Evolutionary conservation across 768 basidiomycete species (phyloP).

Genomic region (Floccularia luteovirens): DNA sequence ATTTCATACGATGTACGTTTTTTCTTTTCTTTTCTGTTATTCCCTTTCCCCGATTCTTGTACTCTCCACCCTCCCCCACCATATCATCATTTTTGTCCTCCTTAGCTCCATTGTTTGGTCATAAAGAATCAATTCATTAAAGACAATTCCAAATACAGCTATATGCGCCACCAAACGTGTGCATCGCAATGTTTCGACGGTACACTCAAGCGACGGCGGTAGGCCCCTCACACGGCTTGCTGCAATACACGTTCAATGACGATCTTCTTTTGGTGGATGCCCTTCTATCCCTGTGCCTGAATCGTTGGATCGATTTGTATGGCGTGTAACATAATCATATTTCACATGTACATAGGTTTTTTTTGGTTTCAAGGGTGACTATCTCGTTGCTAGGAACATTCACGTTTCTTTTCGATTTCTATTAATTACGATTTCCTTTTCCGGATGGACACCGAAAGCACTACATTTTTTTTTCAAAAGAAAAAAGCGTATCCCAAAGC

Average conservation of each 20-base stretch:
- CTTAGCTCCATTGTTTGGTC: too few species aligned
- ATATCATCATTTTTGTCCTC: too few species aligned
- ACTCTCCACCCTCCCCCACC: too few species aligned
- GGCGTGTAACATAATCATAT: constrained; percentile 25
- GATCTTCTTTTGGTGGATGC: constrained; percentile 55
- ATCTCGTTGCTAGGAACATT: constrained; percentile 11
- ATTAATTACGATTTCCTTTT: too few species aligned
- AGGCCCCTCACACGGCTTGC: constrained; percentile 54
- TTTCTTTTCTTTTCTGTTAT: constrained; percentile 3
- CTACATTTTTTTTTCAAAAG: too few species aligned
- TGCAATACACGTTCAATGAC: constrained; percentile 59
- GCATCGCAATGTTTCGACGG: constrained; percentile 53
- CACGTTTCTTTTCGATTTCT: background rate
- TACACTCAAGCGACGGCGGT: constrained; percentile 45
- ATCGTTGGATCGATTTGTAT: constrained; percentile 66
- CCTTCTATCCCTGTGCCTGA: constrained; percentile 59
- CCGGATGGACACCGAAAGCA: too few species aligned
- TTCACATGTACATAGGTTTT: background rate
- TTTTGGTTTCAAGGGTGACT: constrained; percentile 8
- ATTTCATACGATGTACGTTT: constrained; percentile 55
- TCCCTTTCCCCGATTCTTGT: too few species aligned
- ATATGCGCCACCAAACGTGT: constrained; percentile 36
- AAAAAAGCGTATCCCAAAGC: constrained; percentile 2
- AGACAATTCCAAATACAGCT: too few species aligned
- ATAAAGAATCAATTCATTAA: too few species aligned